Percentiles rank a stretch among this genome's conserved stretches.
phyloP scores from a whole-genome alignment of 768 basidiomycete genomes.

The Trametes cubensis region DNA sequence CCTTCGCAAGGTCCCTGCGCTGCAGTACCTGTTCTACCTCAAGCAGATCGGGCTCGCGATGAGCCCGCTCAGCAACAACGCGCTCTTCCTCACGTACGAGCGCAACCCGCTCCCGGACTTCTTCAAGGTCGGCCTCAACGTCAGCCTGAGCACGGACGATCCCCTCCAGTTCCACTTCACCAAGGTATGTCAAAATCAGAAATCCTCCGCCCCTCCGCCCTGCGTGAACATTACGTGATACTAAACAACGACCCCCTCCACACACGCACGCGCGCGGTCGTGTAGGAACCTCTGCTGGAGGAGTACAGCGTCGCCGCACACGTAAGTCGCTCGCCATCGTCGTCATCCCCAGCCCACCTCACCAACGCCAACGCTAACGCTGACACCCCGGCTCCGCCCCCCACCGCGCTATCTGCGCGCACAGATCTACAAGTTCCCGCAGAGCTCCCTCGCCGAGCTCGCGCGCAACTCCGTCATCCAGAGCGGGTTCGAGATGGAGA shows the following conservation, averaged over 20 bases:
- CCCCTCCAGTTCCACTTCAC: slow-evolving; percentile 98
- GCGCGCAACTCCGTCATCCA: slow-evolving; percentile 98
- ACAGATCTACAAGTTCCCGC: slow-evolving; percentile 95
- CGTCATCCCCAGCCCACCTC: neutral
- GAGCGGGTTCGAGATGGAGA: slow-evolving; percentile 97
- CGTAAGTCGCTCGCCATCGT: slow-evolving; percentile 46
- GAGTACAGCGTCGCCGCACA: slow-evolving; percentile 99
- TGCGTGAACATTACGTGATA: neutral
- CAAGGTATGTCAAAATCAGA: slow-evolving; percentile 55
- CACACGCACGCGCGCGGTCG: neutral
- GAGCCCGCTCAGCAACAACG: slow-evolving; percentile 98
- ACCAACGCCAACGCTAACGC: neutral
- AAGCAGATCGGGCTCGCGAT: slow-evolving; percentile 99
- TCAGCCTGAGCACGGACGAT: slow-evolving; percentile 94
- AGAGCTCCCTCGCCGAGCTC: slow-evolving; percentile 91
- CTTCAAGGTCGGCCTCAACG: slow-evolving; percentile 94
- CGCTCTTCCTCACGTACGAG: slow-evolving; percentile 95
- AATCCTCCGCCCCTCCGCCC: too few species aligned
- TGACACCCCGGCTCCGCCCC: too few species aligned
- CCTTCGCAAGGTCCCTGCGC: slow-evolving; percentile 93
- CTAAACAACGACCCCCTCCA: neutral
- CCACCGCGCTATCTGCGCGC: slow-evolving; percentile 2
- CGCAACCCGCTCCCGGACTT: slow-evolving; percentile 96
- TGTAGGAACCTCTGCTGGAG: slow-evolving; percentile 88
- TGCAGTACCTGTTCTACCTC: slow-evolving; percentile 97